Evolutionary conservation across 805 yeast species (phyloP).

Genomic region (Wickerhamomyces chambardii): DNA sequence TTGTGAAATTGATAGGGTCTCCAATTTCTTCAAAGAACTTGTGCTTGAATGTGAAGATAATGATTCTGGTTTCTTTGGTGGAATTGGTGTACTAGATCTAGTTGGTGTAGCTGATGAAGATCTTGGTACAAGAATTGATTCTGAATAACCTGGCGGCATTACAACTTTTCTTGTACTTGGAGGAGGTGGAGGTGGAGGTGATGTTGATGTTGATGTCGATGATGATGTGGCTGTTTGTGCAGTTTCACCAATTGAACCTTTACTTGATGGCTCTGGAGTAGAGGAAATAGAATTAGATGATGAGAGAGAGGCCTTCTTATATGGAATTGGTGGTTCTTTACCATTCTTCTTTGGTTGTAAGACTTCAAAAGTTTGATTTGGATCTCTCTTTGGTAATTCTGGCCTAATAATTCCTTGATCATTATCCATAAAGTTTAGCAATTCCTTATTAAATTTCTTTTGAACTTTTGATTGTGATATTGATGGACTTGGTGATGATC

Average conservation of each 20-base stretch:
- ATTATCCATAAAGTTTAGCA: slow-evolving; percentile 14
- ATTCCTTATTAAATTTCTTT: background rate
- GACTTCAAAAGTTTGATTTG: background rate
- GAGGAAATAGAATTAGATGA: no score
- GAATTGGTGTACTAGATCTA: slow-evolving; percentile 8
- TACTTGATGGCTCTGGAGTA: slow-evolving; percentile 5
- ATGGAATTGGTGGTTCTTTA: background rate
- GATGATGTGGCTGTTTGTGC: background rate
- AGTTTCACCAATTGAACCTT: background rate
- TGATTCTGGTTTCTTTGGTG: slow-evolving; percentile 9
- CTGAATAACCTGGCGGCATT: slow-evolving; percentile 29
- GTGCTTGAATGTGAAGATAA: slow-evolving; percentile 1
- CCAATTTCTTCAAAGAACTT: no score
- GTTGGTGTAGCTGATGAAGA: slow-evolving; percentile 15
- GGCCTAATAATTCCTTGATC: slow-evolving; percentile 4
- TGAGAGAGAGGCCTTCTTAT: no score
- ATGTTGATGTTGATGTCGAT: slow-evolving; percentile 1
- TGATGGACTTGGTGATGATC: slow-evolving; percentile 11
- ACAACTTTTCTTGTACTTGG: slow-evolving; percentile 21
- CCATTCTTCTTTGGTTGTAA: background rate
- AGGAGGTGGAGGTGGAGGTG: slow-evolving; percentile 17
- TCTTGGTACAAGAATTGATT: slow-evolving; percentile 23
- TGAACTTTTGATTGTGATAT: slow-evolving; percentile 1
- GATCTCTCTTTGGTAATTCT: slow-evolving; percentile 7
- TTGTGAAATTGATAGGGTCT: no score